Evolutionary conservation across 495 filamentous ascomycete species (phyloP).

Genomic region (Penicillium longicatenatum): DNA sequence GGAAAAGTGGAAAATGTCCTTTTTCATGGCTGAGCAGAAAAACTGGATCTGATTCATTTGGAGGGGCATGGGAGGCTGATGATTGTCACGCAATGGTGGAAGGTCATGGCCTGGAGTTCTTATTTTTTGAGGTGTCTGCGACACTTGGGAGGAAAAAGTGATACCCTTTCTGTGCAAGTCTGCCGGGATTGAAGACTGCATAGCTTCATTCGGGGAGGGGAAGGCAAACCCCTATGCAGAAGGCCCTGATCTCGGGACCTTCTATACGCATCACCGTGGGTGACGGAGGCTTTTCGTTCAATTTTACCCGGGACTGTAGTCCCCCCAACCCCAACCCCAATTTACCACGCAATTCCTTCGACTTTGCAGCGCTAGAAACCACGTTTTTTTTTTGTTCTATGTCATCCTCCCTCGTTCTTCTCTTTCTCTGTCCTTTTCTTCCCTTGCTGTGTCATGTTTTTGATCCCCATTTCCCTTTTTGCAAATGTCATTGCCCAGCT

Average conservation of each 20-base stretch:
- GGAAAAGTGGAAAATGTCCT: conserved; percentile 23
- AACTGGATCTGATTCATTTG: conserved; percentile 26
- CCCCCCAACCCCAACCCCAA: too few relatives aligned
- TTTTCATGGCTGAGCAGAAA: conserved; percentile 35
- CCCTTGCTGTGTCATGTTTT: conserved; percentile 2
- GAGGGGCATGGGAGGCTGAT: conserved; percentile 26
- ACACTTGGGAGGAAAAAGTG: conserved; percentile 54
- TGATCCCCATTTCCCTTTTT: conserved; percentile 24
- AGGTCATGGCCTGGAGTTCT: conserved; percentile 46
- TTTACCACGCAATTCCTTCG: conserved; percentile 17
- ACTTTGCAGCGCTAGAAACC: conserved; percentile 46
- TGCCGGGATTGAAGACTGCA: conserved; percentile 45
- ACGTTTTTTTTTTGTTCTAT: conserved; percentile 28
- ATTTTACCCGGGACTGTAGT: conserved; percentile 10
- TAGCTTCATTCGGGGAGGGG: conserved; percentile 39
- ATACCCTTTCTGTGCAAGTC: conserved; percentile 54
- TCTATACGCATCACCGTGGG: conserved; percentile 33
- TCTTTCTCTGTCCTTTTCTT: conserved; percentile 17
- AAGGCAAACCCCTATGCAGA: conserved; percentile 32
- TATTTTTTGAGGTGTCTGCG: conserved; percentile 46
- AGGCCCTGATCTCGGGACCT: conserved; percentile 26
- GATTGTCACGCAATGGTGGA: conserved; percentile 38
- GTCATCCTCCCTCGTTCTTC: conserved; percentile 29
- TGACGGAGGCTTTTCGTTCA: conserved; percentile 31
- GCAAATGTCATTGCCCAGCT: conserved; percentile 22